Conservation (phyloP, 345 rosid species). For the Lepidium didymum region DNA sequence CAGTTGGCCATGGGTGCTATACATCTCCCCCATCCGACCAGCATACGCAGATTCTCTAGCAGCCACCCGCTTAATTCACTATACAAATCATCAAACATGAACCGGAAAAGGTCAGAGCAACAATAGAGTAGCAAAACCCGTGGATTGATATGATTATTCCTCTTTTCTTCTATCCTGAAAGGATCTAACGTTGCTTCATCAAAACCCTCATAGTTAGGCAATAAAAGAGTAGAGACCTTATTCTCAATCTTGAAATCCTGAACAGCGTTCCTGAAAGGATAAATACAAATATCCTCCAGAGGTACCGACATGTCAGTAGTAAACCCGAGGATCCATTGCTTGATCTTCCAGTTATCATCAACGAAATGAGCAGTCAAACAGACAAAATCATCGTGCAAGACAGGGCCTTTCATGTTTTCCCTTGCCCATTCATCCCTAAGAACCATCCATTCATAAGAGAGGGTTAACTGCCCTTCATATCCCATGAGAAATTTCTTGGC, state of each 20-base stretch:
- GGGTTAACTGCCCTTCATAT: conserved; percentile 1
- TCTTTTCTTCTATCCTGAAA: neutral
- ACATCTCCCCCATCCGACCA: conserved; percentile 11
- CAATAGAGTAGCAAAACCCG: neutral
- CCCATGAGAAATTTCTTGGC: conserved; percentile 9
- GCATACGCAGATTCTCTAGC: conserved; percentile 12
- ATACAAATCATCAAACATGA: conserved; percentile 6
- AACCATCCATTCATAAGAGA: conserved; percentile 13
- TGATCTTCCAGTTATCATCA: conserved; percentile 19
- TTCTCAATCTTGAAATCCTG: conserved; percentile 7
- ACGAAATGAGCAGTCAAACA: conserved; percentile 19
- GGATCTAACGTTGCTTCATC: conserved; percentile 4
- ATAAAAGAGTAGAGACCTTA: conserved; percentile 11
- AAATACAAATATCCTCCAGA: neutral
- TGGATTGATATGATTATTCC: neutral
- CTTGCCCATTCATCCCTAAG: neutral
- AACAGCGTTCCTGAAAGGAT: neutral
- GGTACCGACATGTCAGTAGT: neutral
- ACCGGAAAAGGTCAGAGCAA: conserved; percentile 19
- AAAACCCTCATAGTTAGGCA: neutral
- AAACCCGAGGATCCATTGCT: conserved; percentile 4
- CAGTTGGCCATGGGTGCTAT: neutral
- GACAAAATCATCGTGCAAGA: conserved; percentile 6
- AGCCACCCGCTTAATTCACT: neutral
- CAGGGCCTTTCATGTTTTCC: neutral